Evolutionary conservation across 371 early-diverging fungal genomes (phyloP).

Genomic region (Batrachochytrium dendrobatidis): DNA sequence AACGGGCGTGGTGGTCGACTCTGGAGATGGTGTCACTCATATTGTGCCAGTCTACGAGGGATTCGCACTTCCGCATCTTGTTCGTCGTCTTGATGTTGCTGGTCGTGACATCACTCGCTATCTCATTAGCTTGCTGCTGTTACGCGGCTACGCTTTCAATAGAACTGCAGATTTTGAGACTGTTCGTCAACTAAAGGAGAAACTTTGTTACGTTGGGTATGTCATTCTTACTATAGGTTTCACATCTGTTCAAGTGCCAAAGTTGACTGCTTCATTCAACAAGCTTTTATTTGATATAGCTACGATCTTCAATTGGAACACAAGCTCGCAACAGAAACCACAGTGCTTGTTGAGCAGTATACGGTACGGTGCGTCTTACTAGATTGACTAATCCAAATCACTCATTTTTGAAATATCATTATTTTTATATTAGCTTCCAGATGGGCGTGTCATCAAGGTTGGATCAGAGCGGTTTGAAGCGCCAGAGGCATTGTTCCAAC

Average conservation of each 20-base stretch:
- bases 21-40: constrained; percentile 97
- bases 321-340: constrained; percentile 92
- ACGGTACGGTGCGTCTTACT: constrained; percentile 48
- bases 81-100: constrained; percentile 89
- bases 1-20: constrained; percentile 96
- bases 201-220: constrained; percentile 93
- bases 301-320: constrained; percentile 90
- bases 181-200: constrained; percentile 94
- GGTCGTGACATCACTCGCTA: constrained; percentile 95
- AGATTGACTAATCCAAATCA: background rate
- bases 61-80: constrained; percentile 84
- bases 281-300: constrained; percentile 33
- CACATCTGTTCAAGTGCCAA: too few relatives aligned
- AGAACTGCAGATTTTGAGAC: constrained; percentile 97
- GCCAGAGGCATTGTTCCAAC: constrained; percentile 97
- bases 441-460: constrained; percentile 95
- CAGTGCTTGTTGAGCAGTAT: constrained; percentile 90
- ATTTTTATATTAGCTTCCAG: constrained; percentile 66
- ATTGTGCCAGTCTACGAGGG: constrained; percentile 97
- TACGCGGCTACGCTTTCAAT: constrained; percentile 94
- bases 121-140: constrained; percentile 86
- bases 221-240: too few relatives aligned
- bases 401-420: background rate
- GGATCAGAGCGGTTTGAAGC: constrained; percentile 97
- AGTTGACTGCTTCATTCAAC: background rate